These are phyloP conservation scores for Serendipita sp. DNA, from an alignment of 1,284 basidiomycete species.

Conservation along the genomic window DNA sequence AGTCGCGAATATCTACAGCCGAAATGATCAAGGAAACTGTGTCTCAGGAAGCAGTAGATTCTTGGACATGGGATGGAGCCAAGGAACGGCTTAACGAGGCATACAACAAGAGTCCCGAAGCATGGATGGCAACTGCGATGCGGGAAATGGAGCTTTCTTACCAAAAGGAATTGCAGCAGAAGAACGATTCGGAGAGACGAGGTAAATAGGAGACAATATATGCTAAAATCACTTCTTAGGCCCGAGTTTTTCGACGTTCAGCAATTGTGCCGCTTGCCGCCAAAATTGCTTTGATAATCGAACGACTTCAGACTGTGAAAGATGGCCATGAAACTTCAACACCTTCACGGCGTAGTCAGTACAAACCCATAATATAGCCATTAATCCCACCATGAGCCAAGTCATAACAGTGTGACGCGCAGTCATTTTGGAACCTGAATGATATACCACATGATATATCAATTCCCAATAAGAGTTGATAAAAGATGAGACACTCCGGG, in stretches of 20 bases:
- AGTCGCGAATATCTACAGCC: not conserved
- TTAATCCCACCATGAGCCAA: not conserved
- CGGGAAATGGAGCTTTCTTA: not conserved
- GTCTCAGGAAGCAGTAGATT: not conserved
- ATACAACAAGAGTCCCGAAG: not conserved
- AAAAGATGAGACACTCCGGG: not conserved
- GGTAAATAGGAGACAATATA: not conserved
- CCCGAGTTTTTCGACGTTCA: not conserved
- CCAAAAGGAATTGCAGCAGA: not conserved
- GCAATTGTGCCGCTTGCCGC: too few species aligned
- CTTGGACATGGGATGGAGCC: not conserved
- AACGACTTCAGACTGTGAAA: not conserved
- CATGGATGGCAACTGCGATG: not conserved
- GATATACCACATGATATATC: not conserved
- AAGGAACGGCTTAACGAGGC: not conserved
- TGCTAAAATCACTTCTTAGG: not conserved
- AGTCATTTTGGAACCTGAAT: not conserved
- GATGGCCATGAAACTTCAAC: not conserved
- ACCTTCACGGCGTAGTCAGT: not conserved
- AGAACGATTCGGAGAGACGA: not conserved
- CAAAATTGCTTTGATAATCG: not conserved
- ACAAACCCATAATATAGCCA: too few species aligned
- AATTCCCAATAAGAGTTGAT: not conserved
- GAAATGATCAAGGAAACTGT: not conserved
- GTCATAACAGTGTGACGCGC: not conserved